Percentiles rank a stretch among this genome's conserved stretches.
Evolutionary conservation across 345 rosid genomes (phyloP).

Genomic region (Pistacia vera): DNA sequence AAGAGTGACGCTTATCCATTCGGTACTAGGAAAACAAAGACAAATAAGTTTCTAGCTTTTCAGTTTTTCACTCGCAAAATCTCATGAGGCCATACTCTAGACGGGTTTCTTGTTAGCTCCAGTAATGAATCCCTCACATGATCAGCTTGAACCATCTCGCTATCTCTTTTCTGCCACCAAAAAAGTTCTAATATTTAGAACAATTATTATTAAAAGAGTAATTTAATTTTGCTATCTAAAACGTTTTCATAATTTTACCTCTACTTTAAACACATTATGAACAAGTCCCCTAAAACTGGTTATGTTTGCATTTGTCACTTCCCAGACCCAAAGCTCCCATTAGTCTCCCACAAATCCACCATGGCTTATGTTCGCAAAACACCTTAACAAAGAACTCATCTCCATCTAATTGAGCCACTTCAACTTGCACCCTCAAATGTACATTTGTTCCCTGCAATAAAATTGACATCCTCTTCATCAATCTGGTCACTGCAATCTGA

Average conservation of each 20-base stretch:
- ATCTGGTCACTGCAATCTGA: too few relatives aligned
- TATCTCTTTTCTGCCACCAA: constrained; percentile 63
- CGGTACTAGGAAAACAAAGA: too few relatives aligned
- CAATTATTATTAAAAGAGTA: too few relatives aligned
- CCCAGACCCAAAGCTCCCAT: constrained; percentile 88
- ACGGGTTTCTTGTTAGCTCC: too few relatives aligned
- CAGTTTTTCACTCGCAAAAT: background rate
- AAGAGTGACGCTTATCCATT: too few relatives aligned
- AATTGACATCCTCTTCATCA: background rate
- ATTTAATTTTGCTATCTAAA: too few relatives aligned
- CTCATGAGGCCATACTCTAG: constrained; percentile 47
- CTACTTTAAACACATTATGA: constrained; percentile 82
- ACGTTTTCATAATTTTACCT: constrained; percentile 43
- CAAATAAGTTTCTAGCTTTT: too few relatives aligned
- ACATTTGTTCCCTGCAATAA: constrained; percentile 8
- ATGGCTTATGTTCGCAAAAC: constrained; percentile 35
- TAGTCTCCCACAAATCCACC: constrained; percentile 76
- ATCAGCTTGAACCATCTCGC: constrained; percentile 78
- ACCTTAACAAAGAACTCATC: constrained; percentile 67
- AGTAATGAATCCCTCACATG: constrained; percentile 48
- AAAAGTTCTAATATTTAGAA: background rate
- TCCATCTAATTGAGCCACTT: constrained; percentile 82
- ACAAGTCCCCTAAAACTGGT: constrained; percentile 80
- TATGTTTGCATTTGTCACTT: constrained; percentile 81
- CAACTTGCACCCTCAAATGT: constrained; percentile 71